phyloP scores from a whole-genome alignment of 305 asterid species.

The Vinca major region DNA sequence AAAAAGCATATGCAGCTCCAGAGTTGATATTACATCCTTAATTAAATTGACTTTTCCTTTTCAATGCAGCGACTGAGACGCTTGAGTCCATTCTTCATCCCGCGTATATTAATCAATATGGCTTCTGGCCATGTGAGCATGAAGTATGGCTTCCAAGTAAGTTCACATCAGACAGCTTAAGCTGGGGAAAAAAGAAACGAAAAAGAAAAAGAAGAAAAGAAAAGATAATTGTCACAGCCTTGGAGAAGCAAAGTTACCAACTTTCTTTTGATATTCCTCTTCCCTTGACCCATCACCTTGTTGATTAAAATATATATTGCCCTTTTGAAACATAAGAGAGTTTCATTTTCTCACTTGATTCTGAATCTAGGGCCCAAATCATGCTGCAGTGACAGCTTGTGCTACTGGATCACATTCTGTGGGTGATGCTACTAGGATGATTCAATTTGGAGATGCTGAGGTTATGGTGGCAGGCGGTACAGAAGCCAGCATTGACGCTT shows the following conservation, averaged over 20 bases:
- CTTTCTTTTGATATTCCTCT: neutral
- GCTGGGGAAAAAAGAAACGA: no score
- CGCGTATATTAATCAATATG: conserved; percentile 94
- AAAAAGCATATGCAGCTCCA: conserved; percentile 3
- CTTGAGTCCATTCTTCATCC: conserved; percentile 93
- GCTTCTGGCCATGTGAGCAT: conserved; percentile 99
- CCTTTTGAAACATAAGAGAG: conserved; percentile 11
- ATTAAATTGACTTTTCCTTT: neutral
- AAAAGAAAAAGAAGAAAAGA: neutral
- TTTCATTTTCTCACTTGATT: conserved; percentile 38
- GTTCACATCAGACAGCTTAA: conserved; percentile 1
- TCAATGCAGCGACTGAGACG: conserved; percentile 65
- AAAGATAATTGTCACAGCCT: neutral
- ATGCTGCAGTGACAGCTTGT: conserved; percentile 99
- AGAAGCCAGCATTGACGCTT: conserved; percentile 95
- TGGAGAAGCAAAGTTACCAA: neutral
- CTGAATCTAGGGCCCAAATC: conserved; percentile 96
- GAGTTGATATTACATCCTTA: conserved; percentile 5
- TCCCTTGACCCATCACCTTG: neutral
- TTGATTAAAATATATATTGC: conserved; percentile 3
- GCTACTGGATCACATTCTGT: conserved; percentile 97
- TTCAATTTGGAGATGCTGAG: conserved; percentile 91
- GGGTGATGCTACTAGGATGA: conserved; percentile 96
- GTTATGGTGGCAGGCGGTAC: conserved; percentile 99
- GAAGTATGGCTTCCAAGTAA: conserved; percentile 92